A percentile compares a stretch with the other conserved stretches of the same genome.
Conservation (phyloP, 2,329 filamentous ascomycete species). For the Penicillium concentricum region DNA sequence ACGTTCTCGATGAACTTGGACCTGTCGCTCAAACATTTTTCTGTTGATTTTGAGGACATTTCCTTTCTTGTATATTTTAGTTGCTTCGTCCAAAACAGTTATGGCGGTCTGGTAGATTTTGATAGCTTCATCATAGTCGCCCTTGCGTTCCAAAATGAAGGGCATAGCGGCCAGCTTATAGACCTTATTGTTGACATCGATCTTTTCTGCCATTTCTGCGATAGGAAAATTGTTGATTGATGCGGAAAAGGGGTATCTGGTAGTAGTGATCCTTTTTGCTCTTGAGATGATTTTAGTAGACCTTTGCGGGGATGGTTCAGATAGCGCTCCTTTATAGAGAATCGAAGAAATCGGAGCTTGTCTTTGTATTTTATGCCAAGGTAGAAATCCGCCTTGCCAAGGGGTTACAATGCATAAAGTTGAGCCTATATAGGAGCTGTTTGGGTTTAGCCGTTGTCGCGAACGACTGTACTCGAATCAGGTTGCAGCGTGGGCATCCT, state of each 20-base stretch:
- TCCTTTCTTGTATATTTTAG: slow-evolving; percentile 13
- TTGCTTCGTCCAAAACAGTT: neutral
- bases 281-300: neutral
- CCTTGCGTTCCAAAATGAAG: slow-evolving; percentile 12
- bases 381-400: slow-evolving; percentile 4
- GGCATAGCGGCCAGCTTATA: slow-evolving; percentile 5
- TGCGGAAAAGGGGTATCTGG: neutral
- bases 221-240: too few relatives aligned
- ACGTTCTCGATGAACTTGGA: slow-evolving; percentile 14
- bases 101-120: slow-evolving; percentile 10
- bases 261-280: neutral
- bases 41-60: slow-evolving; percentile 13
- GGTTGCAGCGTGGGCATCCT: neutral
- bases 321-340: neutral
- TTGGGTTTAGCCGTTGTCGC: neutral
- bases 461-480: neutral
- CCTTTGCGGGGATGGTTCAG: neutral
- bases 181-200: slow-evolving; percentile 2
- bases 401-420: neutral
- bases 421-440: neutral
- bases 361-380: neutral
- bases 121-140: slow-evolving; percentile 16
- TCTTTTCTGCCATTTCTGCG: neutral
- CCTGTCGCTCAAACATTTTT: slow-evolving; percentile 21
- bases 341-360: neutral